A percentile compares a stretch with the other conserved stretches of the same genome.
Evolutionary conservation across 352 stramenopile species (phyloP).

Genomic region (Phytopythium kandeliae): DNA sequence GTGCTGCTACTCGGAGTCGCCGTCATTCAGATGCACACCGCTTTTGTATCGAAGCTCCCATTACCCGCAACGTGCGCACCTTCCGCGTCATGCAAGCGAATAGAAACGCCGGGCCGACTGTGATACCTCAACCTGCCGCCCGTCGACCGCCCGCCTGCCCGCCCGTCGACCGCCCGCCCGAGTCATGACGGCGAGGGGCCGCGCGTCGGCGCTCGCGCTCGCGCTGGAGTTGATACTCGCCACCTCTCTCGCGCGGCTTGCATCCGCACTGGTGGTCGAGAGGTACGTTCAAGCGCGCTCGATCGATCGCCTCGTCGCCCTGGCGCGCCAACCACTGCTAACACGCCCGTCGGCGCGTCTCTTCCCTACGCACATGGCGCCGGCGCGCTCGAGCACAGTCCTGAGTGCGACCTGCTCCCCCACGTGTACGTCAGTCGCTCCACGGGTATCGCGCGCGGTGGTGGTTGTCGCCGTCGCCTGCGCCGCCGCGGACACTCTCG

Average conservation of each 20-base stretch:
- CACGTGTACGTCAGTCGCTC: constrained; percentile 43
- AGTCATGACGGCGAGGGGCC: constrained; percentile 13
- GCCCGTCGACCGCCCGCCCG: too few species aligned
- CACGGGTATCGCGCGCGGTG: too few species aligned
- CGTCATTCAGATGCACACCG: too few species aligned
- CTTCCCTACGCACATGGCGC: not conserved
- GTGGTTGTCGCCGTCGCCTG: too few species aligned
- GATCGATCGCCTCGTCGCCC: not conserved
- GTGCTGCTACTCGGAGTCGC: too few species aligned
- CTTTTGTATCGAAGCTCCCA: too few species aligned
- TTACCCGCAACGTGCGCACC: too few species aligned
- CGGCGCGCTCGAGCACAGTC: constrained; percentile 19
- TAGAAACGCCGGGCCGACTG: not conserved
- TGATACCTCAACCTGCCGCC: not conserved
- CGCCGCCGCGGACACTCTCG: not conserved
- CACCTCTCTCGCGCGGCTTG: not conserved
- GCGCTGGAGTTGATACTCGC: constrained; percentile 9
- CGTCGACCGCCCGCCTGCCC: too few species aligned
- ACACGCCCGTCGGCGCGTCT: too few species aligned
- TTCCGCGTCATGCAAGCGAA: not conserved
- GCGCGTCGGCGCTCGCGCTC: constrained; percentile 12
- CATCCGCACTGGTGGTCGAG: constrained; percentile 36
- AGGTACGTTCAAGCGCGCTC: constrained; percentile 18
- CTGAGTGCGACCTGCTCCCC: constrained; percentile 46
- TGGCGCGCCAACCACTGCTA: too few species aligned